Conservation (phyloP, 768 basidiomycete genomes). For the Polyporus arcularius region DNA sequence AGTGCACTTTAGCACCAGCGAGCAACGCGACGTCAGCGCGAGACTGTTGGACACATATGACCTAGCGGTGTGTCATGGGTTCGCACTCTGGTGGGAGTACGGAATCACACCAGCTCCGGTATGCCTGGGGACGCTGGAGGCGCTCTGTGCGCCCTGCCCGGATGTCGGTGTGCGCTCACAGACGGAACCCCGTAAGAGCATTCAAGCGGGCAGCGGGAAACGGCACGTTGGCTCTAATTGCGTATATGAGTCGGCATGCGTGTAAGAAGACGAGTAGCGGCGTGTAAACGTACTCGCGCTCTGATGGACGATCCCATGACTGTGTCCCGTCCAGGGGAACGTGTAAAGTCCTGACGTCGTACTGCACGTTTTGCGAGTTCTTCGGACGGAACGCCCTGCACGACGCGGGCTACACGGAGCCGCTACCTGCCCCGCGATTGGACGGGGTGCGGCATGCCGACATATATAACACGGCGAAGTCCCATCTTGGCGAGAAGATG, state of each 20-base stretch:
- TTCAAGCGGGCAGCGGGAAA: not conserved
- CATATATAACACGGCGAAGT: not conserved
- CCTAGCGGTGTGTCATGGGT: not conserved
- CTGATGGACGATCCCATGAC: not conserved
- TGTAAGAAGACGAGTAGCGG: not conserved
- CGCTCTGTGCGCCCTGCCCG: not conserved
- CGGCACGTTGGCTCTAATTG: not conserved
- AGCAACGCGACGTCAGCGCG: not conserved
- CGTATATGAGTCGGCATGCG: not conserved
- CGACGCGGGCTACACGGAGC: not conserved
- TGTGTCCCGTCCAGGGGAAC: not conserved
- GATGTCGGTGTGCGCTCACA: not conserved
- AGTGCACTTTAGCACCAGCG: not conserved
- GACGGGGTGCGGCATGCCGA: not conserved
- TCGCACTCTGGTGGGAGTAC: constrained; percentile 8
- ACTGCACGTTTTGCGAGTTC: not conserved
- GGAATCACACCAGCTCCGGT: not conserved
- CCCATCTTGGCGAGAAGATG: constrained; percentile 13
- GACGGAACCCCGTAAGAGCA: too few species aligned
- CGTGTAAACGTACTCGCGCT: not conserved
- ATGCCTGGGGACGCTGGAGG: not conserved
- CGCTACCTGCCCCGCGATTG: not conserved
- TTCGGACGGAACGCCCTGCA: not conserved
- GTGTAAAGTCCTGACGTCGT: constrained; percentile 1
- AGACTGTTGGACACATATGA: not conserved